These are phyloP conservation scores for Xylariaceae sp. DNA, from an alignment of 2,329 filamentous ascomycete species.

Conservation along the genomic window DNA sequence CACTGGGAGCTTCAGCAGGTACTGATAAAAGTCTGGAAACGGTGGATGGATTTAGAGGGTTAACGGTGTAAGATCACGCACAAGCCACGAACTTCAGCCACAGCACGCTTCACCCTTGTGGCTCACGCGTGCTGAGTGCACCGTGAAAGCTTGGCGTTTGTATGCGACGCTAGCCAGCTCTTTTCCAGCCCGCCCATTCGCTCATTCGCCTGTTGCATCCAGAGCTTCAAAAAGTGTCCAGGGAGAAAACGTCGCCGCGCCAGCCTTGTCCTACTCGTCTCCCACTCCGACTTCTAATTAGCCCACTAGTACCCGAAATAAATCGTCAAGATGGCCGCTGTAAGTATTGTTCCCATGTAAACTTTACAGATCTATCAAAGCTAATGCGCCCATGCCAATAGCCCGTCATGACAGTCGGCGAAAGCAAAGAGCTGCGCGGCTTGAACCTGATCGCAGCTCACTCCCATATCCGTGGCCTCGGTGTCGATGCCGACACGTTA, in stretches of 20 bases:
- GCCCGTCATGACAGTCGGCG: slow-evolving; percentile 75
- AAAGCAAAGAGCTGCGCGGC: slow-evolving; percentile 92
- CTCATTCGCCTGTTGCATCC: background rate
- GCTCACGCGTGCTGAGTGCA: too few species aligned
- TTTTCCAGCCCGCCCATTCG: background rate
- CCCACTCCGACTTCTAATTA: too few species aligned
- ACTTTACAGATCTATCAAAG: too few species aligned
- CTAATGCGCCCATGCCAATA: slow-evolving; percentile 20
- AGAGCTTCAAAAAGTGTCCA: background rate
- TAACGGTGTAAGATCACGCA: too few species aligned
- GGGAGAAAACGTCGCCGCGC: background rate
- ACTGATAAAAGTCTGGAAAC: too few species aligned
- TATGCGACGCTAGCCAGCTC: too few species aligned
- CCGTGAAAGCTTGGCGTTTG: too few species aligned
- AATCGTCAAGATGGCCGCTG: slow-evolving; percentile 46
- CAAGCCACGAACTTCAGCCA: too few species aligned
- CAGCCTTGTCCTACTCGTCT: background rate
- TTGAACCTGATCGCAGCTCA: slow-evolving; percentile 97
- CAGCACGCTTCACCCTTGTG: too few species aligned
- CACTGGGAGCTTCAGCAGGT: too few species aligned
- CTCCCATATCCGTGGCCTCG: slow-evolving; percentile 94
- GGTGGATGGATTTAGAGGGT: too few species aligned
- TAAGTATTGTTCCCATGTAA: too few species aligned
- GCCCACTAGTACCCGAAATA: background rate
- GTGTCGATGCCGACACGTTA: slow-evolving; percentile 86